phyloP scores from a whole-genome alignment of 441 rosid species.

The Bocquillonia castaneifolia region DNA sequence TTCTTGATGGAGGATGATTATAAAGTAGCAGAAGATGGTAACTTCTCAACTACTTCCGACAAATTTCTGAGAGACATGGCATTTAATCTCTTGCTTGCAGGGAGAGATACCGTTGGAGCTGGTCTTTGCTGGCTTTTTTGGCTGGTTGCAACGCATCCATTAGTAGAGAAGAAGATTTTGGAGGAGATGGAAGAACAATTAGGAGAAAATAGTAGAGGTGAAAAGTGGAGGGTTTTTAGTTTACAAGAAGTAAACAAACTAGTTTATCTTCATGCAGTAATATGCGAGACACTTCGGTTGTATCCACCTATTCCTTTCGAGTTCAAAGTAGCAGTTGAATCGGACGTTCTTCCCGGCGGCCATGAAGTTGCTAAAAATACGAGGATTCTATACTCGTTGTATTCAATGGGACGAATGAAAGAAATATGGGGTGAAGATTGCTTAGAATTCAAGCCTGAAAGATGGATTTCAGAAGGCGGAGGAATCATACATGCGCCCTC shows the following conservation, averaged over 20 bases:
- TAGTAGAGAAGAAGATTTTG: slow-evolving; percentile 11
- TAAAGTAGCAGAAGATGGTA: background rate
- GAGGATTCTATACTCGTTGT: slow-evolving; percentile 18
- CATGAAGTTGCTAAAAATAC: slow-evolving; percentile 1
- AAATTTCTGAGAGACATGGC: slow-evolving; percentile 22
- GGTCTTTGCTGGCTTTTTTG: slow-evolving; percentile 34
- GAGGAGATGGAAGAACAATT: slow-evolving; percentile 21
- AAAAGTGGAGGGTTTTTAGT: background rate
- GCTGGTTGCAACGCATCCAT: slow-evolving; percentile 16
- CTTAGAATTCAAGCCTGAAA: slow-evolving; percentile 38
- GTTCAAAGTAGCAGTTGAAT: background rate
- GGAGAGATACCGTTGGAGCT: slow-evolving; percentile 27
- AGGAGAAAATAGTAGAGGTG: background rate
- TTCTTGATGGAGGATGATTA: slow-evolving; percentile 9
- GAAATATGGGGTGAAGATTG: slow-evolving; percentile 37
- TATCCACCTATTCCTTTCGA: slow-evolving; percentile 10
- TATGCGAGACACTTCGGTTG: background rate
- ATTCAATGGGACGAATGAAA: slow-evolving; percentile 22
- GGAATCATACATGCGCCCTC: slow-evolving; percentile 20
- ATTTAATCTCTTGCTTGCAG: slow-evolving; percentile 27
- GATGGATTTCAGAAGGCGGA: slow-evolving; percentile 32
- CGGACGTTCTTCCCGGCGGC: slow-evolving; percentile 2
- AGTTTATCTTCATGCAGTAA: slow-evolving; percentile 5
- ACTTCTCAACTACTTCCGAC: background rate
- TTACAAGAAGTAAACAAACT: background rate